These are phyloP conservation scores for Penicillium sp. DNA, from an alignment of 2,329 filamentous ascomycete species.

Conservation along the genomic window DNA sequence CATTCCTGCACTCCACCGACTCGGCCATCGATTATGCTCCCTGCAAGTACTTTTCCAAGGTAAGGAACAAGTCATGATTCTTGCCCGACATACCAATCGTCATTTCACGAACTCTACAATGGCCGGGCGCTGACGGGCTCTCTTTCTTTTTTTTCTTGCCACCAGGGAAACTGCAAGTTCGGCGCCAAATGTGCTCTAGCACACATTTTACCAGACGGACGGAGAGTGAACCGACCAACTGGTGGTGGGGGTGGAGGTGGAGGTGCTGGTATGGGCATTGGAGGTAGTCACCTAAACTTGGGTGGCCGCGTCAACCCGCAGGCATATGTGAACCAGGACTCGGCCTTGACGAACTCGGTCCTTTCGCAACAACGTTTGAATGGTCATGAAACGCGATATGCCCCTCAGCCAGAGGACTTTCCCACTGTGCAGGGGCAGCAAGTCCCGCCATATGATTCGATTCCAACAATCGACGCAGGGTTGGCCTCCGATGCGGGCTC, in stretches of 20 bases:
- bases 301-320: conserved; percentile 67
- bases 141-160: conserved; percentile 8
- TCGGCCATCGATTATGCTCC: conserved; percentile 77
- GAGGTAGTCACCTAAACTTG: conserved; percentile 61
- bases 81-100: neutral
- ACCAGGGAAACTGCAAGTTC: conserved; percentile 96
- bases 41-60: conserved; percentile 99
- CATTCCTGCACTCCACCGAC: conserved; percentile 91
- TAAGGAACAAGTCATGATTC: conserved; percentile 41
- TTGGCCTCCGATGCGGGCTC: conserved; percentile 60
- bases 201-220: conserved; percentile 90
- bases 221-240: conserved; percentile 76
- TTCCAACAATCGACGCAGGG: conserved; percentile 59
- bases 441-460: conserved; percentile 48
- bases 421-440: conserved; percentile 45
- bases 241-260: conserved; percentile 17
- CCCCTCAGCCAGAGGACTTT: conserved; percentile 46
- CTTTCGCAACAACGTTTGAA: conserved; percentile 61
- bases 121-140: conserved; percentile 23
- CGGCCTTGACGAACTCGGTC: conserved; percentile 72
- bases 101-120: neutral
- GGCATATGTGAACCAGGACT: conserved; percentile 63
- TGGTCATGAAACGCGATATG: conserved; percentile 47
- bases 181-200: conserved; percentile 96
- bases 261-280: conserved; percentile 38